Percentiles rank a stretch among this genome's conserved stretches.
Conservation (phyloP, 1,284 basidiomycete species). For the Melampsora americana region DNA sequence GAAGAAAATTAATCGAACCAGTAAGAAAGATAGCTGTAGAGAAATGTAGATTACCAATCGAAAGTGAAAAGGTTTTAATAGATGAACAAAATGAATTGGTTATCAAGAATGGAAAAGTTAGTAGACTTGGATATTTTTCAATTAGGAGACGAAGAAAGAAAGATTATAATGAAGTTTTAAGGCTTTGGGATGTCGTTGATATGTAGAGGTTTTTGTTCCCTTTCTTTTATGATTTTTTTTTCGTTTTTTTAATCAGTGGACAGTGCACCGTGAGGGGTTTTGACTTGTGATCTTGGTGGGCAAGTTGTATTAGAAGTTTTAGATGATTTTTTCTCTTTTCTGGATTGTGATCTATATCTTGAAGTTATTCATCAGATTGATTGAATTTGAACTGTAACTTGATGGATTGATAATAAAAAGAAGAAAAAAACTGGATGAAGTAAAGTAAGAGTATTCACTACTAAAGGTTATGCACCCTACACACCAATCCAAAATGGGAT, state of each 20-base stretch:
- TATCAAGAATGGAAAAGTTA: conserved; percentile 69
- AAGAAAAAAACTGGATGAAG: too few species aligned
- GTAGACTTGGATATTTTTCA: conserved; percentile 70
- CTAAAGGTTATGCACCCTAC: too few species aligned
- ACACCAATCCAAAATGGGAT: too few species aligned
- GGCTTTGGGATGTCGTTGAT: conserved; percentile 72
- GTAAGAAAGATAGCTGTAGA: conserved; percentile 66
- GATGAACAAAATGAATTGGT: conserved; percentile 61
- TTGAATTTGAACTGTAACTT: too few species aligned
- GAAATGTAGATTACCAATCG: conserved; percentile 64
- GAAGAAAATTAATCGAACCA: conserved; percentile 62
- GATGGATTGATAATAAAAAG: too few species aligned
- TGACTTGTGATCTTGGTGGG: too few species aligned
- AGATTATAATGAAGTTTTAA: conserved; percentile 79
- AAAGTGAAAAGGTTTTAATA: conserved; percentile 66
- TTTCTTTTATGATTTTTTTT: background rate
- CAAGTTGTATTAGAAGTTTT: too few species aligned
- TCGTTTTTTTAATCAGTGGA: background rate
- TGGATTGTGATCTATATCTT: too few species aligned
- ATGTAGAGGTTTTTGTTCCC: conserved; percentile 6
- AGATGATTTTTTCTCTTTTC: too few species aligned
- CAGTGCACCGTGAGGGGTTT: too few species aligned
- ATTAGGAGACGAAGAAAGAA: conserved; percentile 71
- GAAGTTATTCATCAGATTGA: too few species aligned
- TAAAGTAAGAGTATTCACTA: too few species aligned